Conservation (phyloP, 257 asterid genomes). For the Solanum rostratum region DNA sequence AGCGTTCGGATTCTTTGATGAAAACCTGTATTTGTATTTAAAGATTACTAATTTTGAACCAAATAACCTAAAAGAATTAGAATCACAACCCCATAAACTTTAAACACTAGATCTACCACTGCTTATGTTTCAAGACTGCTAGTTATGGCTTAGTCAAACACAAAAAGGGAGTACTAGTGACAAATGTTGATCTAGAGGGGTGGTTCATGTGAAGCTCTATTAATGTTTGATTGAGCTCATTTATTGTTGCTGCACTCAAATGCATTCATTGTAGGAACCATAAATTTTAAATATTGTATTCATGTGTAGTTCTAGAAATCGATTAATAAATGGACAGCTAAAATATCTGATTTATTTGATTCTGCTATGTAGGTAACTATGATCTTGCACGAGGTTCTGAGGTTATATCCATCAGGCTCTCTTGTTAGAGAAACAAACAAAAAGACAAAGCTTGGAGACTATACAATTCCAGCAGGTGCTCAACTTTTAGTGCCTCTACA, state of each 20-base stretch:
- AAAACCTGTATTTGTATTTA: background rate
- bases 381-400: constrained; percentile 5
- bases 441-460: background rate
- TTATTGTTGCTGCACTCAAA: background rate
- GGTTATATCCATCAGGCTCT: constrained; percentile 5
- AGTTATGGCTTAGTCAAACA: background rate
- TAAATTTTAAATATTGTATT: background rate
- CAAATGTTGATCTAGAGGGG: background rate
- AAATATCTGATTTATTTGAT: background rate
- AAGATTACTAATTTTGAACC: background rate
- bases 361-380: background rate
- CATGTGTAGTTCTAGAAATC: background rate
- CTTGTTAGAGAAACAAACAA: background rate
- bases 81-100: background rate
- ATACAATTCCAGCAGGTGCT: background rate
- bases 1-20: background rate
- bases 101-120: background rate
- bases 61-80: background rate
- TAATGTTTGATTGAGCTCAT: background rate
- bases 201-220: background rate
- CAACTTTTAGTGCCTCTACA: background rate
- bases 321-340: background rate
- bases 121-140: background rate
- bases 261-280: background rate
- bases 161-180: background rate